These are phyloP conservation scores for Prunus mongolica DNA, from an alignment of 306 rosid species.

Conservation along the genomic window DNA sequence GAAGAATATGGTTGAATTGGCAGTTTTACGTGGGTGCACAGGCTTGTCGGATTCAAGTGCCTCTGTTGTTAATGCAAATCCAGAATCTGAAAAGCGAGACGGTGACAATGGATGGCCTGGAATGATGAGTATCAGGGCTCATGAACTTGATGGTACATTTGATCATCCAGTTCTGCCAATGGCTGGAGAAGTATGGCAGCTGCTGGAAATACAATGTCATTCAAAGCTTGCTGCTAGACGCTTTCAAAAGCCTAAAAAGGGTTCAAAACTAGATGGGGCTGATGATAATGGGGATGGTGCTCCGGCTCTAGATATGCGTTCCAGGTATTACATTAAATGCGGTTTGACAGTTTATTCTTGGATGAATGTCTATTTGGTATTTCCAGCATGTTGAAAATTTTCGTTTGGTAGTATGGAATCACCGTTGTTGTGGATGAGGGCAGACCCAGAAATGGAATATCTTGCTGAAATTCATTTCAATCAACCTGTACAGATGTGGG, in stretches of 20 bases:
- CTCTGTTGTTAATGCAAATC: constrained; percentile 44
- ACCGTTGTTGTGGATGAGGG: constrained; percentile 92
- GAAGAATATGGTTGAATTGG: constrained; percentile 93
- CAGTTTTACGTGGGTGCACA: constrained; percentile 90
- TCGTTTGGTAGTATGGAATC: constrained; percentile 65
- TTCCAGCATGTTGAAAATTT: constrained; percentile 14
- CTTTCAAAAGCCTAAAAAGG: constrained; percentile 83
- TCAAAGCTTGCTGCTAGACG: constrained; percentile 93
- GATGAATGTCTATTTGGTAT: constrained; percentile 14
- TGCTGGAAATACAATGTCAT: constrained; percentile 90
- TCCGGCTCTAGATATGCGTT: constrained; percentile 71
- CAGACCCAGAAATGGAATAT: constrained; percentile 98
- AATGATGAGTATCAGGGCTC: constrained; percentile 95
- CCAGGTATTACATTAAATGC: constrained; percentile 45
- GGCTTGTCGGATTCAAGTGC: constrained; percentile 49
- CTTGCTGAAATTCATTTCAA: constrained; percentile 87
- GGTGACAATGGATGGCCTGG: constrained; percentile 95
- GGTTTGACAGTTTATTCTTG: not conserved
- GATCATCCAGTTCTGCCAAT: constrained; percentile 98
- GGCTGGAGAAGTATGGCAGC: constrained; percentile 91
- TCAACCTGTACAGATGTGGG: constrained; percentile 99
- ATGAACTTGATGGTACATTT: constrained; percentile 94
- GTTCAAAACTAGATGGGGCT: constrained; percentile 82
- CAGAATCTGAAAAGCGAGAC: constrained; percentile 74
- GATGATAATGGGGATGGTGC: constrained; percentile 79